A percentile compares a stretch with the other conserved stretches of the same genome.
These are phyloP conservation scores for Venturia carpophila DNA, from an alignment of 2,329 filamentous ascomycete genomes.

Conservation along the genomic window DNA sequence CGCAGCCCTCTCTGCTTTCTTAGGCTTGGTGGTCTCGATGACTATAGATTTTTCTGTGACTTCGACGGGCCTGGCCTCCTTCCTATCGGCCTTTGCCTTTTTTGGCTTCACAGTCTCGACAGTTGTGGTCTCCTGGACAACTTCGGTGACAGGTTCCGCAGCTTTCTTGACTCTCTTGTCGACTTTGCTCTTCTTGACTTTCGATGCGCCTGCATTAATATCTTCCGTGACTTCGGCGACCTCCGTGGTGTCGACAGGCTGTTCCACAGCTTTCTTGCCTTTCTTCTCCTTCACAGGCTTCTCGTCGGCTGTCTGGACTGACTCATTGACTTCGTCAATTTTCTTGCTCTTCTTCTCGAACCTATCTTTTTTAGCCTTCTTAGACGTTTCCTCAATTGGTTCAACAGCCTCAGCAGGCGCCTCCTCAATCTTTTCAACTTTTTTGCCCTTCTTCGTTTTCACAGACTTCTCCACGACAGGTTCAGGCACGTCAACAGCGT, in stretches of 20 bases:
- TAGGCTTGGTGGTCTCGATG: neutral
- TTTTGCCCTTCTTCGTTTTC: constrained; percentile 18
- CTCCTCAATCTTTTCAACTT: constrained; percentile 18
- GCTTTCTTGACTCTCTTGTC: constrained; percentile 2
- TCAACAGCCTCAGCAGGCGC: neutral
- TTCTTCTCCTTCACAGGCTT: constrained; percentile 8
- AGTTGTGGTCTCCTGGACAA: constrained; percentile 12
- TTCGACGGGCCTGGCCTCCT: neutral
- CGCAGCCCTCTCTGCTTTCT: no score
- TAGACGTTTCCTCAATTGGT: no score
- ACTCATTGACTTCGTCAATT: no score
- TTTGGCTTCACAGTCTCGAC: neutral
- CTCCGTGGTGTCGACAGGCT: constrained; percentile 26
- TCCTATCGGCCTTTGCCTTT: neutral
- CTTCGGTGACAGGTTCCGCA: neutral
- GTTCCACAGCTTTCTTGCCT: neutral
- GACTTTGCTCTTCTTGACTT: constrained; percentile 19
- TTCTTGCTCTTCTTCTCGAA: no score
- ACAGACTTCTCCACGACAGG: constrained; percentile 16
- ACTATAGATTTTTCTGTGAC: neutral
- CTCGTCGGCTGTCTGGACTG: no score
- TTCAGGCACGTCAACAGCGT: constrained; percentile 15
- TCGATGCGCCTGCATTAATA: constrained; percentile 16
- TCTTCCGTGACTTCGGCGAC: constrained; percentile 16
- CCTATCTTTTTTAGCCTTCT: no score